Evolutionary conservation across 345 rosid genomes (phyloP), one percentile per base, ranked within the genome.

Genomic region (Luvunga scandens): DNA sequence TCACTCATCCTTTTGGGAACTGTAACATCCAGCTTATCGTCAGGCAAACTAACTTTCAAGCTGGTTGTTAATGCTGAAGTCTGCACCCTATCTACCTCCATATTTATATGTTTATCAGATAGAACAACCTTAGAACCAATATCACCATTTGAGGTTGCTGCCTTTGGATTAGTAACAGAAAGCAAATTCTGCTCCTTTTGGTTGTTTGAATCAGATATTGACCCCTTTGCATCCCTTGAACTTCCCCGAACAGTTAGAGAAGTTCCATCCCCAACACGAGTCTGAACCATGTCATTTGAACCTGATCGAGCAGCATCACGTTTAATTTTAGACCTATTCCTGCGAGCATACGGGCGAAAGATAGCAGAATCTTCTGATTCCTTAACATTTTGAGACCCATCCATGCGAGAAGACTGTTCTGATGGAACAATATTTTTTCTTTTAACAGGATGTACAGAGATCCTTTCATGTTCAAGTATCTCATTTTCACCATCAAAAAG

Each of bases 301-400:
- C 91, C 87, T 74, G 95, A 90, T 79, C 94, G 90, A 72, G 90
- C 90, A 79, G 89, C 88, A 84, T 94, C 98, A 78, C 96, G 94
- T 77, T 87, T 97, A 69, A 88, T 86, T 85, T 89, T 88, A 53
- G 98, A 91, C 88, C 99, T 88, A 75, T 97, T 90, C 85, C 99
- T 93, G 79, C 99, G 88, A 83, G 96, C 96, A 88, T 97, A 97
- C 7, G 99, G 97, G 53, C 97, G 98, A 77, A 94, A 88, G 85
- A 94, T 93, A 72, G 97, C 98, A 77, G 99, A 97, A 89, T 97
- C 99, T 87, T 97, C 99, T 30, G 92, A 83, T 74, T 94, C 98
- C 89, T 89, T 97, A 77, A 88, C 81, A 87, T 87, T 90, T 79
- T 86, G 94, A 77, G 87, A 78, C 77, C 89, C 84, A 79, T 86